Evolutionary conservation across 1,284 basidiomycete genomes (phyloP), one percentile per base, ranked within the genome.

Genomic region (Apiotrichum gracile): DNA sequence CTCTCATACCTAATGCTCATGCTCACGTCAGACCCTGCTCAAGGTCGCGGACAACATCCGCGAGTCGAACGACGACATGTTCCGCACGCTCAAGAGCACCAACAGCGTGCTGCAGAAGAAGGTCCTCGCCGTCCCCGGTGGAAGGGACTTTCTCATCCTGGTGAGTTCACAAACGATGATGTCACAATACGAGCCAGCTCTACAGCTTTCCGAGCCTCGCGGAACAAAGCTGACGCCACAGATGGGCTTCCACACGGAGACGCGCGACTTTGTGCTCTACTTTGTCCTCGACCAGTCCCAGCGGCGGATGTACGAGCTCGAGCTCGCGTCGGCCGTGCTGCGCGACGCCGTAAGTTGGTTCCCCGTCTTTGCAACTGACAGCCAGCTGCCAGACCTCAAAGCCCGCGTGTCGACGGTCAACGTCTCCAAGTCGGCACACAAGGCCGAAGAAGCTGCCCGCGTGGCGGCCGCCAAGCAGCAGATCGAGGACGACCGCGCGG

Each of bases 241-340:
- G 73, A 66, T 74, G 51, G 73, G 73, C 5, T 74, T 74, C 55
- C 60, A 67, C 16, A 66, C 61, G 0, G 54, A 66, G 48, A 70
- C 64, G 9, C 47, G 60, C 35, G 61, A 72, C 17, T 70, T 70
- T 47, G 49, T 60, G 13, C 49, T 61, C 46, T 42, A 57, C 21
- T 72, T 66, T 49, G 54, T 68, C 25, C 58, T 72, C 44, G 51
- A 61, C 21, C 56, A 62, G 24, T 65, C 57, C 6, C 53, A 67
- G 31, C 62, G 60, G 47, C 49, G 61, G 24, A 60, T 65, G 57
- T 69, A 69, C 53, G 65, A 69, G 52, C 57, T 74, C 1, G 52
- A 58, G 19, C 49, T 72, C 3, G 71, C 69, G 2, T 51, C 55
- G 0, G 61, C 66, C 3, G 63, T 68, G 1, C 51, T 74, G 14